Evolutionary conservation across 2,329 filamentous ascomycete species (phyloP), one percentile per base, ranked within the genome.

Genomic region (Sclerotinia nivalis): DNA sequence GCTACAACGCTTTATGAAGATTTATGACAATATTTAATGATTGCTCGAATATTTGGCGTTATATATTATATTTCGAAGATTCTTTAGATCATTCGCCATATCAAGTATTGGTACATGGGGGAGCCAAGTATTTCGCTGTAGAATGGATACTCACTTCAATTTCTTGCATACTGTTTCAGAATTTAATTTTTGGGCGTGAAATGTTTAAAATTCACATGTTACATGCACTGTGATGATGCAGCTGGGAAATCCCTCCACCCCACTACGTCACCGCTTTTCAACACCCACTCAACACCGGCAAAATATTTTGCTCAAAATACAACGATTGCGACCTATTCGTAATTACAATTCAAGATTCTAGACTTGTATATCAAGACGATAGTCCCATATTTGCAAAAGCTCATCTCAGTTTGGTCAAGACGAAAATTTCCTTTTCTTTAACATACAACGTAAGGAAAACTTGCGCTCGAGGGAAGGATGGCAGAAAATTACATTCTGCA

Each of bases 401-500:
- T 15, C 12, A 37, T 52, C 25, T 8, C 10, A 37, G n/a, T 6
- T 22, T 15, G 9, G 13, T 43, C 34, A 22, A 15, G 7, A 66
- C 13, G 9, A 34, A 22, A 10, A 1, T 9, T 15, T 62, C 18
- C 13, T n/a, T 40, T n/a, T 4, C 10, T 31, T 62, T n/a, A 3
- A 43, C 18, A 15, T 28, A 34, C 4, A 43, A 31, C 28, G 25
- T 15, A 25, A n/a, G 37, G 22, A 40, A 22, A 64, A 52, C 4
- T 22, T 28, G 47, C 34, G 47, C 61, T 34, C 7, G 9, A 47
- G 22, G 15, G 15, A 45, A 68, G 13, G 2, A 88, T 88, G 89
- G 84, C 88, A 25, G 86, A 91, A 71, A 90, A 92, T 74, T 97
- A 96, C 80, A 86, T 92, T 65, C 85, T 98, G 72, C 88, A 87